Evolutionary conservation across 495 filamentous ascomycete genomes (phyloP).

Genomic region (Neurospora sp.): DNA sequence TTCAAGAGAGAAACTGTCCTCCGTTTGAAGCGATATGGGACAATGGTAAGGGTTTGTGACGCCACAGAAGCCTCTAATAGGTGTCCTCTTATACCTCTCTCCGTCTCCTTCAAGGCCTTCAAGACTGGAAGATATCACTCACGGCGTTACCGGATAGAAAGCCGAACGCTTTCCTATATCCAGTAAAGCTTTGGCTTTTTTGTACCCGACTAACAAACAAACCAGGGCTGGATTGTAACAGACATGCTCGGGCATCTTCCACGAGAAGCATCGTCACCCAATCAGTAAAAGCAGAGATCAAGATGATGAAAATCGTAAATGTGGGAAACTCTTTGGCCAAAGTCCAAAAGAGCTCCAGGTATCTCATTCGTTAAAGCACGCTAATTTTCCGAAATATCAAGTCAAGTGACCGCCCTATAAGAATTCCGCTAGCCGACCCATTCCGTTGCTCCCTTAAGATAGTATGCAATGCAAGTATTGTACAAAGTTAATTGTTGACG

Average conservation of each 20-base stretch:
- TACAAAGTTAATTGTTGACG: not conserved
- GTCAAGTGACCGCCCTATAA: not conserved
- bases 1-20: too few species aligned
- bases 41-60: too few species aligned
- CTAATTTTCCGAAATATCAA: not conserved
- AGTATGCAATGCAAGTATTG: not conserved
- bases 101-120: too few species aligned
- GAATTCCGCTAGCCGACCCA: not conserved
- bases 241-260: not conserved
- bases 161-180: too few species aligned
- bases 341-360: not conserved
- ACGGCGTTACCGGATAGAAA: too few species aligned
- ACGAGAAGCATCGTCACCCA: not conserved
- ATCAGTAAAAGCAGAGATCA: not conserved
- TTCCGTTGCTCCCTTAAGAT: not conserved
- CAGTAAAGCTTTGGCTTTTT: too few species aligned
- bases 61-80: too few species aligned
- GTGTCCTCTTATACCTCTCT: too few species aligned
- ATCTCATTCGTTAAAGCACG: not conserved
- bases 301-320: not conserved
- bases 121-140: too few species aligned
- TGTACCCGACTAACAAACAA: too few species aligned
- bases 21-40: too few species aligned
- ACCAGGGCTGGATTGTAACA: too few species aligned
- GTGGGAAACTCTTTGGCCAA: not conserved